Evolutionary conservation across 2,329 filamentous ascomycete genomes (phyloP), one percentile per base, ranked within the genome.

Genomic region (Tolypocladium ophioglossoides): DNA sequence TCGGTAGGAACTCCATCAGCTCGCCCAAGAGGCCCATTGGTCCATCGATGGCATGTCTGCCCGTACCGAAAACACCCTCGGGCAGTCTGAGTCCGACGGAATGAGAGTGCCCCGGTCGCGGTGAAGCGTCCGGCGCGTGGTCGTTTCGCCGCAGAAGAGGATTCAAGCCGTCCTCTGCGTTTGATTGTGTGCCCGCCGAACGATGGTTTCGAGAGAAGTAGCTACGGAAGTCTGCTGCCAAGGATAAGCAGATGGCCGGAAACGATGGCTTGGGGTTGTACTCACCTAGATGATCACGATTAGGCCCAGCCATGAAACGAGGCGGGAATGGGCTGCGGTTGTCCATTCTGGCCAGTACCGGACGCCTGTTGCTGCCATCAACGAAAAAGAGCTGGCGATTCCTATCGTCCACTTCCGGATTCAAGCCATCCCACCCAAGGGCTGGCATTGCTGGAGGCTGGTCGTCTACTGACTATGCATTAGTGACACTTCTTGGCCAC

Each of bases 81-180:
- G 75, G 73, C 50, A 80, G 65, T 35, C 76, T 74, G 27, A 80
- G 64, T 7, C 83, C 81, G 53, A 87, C 72, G 50, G 79, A 73
- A 52, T 74, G 75, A n/a, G 74, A 70, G 34, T 79, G 71, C 40
- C 71, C 68, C 47, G 73, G 71, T 50, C 79, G 79, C 52, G 79
- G 75, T 10, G 75, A 64, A 37, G 64, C 64, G 20, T 83, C 78
- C 54, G 73, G 72, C 27, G 65, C 68, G 30, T 70, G 63, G 24
- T 73, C 71, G 50, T 66, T 70, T 48, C 89, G 85, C 59, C 91
- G 86, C 53, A 97, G 81, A 14, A 97, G 77, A 46, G 92, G 92
- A 64, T 97, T 96, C 24, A 84, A 78, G 4, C 90, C 91, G 66
- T 96, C 91, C 59, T 96, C 90, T 37, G 80, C 78, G 32, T 77